Evolutionary conservation across 306 rosid genomes (phyloP).

Genomic region (Gillenia trifoliata): DNA sequence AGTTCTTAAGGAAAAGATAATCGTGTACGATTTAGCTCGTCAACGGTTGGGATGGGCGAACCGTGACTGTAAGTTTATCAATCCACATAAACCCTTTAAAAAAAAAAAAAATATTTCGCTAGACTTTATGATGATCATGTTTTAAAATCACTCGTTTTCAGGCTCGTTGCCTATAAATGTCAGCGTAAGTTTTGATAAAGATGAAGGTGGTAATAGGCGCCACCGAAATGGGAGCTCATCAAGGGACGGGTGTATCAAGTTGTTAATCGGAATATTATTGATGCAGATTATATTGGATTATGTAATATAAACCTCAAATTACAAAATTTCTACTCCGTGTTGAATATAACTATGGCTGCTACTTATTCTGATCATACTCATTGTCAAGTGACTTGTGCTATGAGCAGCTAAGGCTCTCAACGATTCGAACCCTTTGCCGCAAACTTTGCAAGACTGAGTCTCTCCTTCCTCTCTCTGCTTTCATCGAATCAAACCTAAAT

Average conservation of each 20-base stretch:
- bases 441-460: conserved; percentile 25
- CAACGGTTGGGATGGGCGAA: conserved; percentile 53
- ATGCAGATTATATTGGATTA: conserved; percentile 19
- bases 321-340: no score
- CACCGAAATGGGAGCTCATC: conserved; percentile 40
- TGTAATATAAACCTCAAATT: no score
- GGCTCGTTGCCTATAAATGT: conserved; percentile 82
- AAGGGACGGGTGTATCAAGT: conserved; percentile 30
- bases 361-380: no score
- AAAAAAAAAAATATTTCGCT: no score
- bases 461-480: conserved; percentile 23
- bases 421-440: conserved; percentile 28
- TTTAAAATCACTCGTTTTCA: conserved; percentile 21
- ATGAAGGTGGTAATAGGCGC: conserved; percentile 54
- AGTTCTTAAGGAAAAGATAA: conserved; percentile 72
- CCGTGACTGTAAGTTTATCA: conserved; percentile 58
- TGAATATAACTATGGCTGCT: no score
- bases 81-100: not conserved
- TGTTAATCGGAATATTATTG: conserved; percentile 38
- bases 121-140: not conserved
- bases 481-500: no score
- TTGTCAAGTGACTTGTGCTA: conserved; percentile 18
- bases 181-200: conserved; percentile 61
- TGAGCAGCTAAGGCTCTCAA: conserved; percentile 23
- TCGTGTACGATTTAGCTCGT: conserved; percentile 72